A percentile compares a stretch with the other conserved stretches of the same genome.
phyloP scores from a whole-genome alignment of 768 basidiomycete species.

The Lactifluus volemus region DNA sequence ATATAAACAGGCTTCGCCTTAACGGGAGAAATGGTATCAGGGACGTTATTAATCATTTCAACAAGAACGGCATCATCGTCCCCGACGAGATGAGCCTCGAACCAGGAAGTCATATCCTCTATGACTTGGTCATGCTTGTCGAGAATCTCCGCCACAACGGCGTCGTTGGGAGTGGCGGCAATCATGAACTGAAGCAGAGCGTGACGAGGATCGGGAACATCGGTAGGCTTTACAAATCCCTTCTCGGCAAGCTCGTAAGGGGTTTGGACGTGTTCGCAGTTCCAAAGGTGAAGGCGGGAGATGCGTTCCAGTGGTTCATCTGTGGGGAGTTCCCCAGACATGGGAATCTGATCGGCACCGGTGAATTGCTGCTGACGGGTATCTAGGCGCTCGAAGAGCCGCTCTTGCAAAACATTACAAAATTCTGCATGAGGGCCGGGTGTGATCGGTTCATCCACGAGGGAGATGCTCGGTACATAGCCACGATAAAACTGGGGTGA shows the following conservation, averaged over 20 bases:
- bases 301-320: slow-evolving; percentile 28
- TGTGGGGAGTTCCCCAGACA: slow-evolving; percentile 26
- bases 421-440: slow-evolving; percentile 41
- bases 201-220: slow-evolving; percentile 33
- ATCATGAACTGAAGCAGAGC: slow-evolving; percentile 76
- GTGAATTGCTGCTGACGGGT: slow-evolving; percentile 23
- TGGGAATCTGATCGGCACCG: slow-evolving; percentile 27
- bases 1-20: slow-evolving; percentile 73
- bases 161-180: slow-evolving; percentile 51
- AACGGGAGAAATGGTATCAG: slow-evolving; percentile 72
- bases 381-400: slow-evolving; percentile 28
- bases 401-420: slow-evolving; percentile 37
- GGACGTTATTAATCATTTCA: slow-evolving; percentile 51
- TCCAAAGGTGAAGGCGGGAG: slow-evolving; percentile 42
- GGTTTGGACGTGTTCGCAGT: slow-evolving; percentile 44
- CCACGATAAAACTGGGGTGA: slow-evolving; percentile 68
- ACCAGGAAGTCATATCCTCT: slow-evolving; percentile 38
- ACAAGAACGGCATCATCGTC: slow-evolving; percentile 30
- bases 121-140: slow-evolving; percentile 43
- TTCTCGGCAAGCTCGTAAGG: slow-evolving; percentile 30
- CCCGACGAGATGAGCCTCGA: slow-evolving; percentile 39
- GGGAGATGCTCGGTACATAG: slow-evolving; percentile 31
- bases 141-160: slow-evolving; percentile 41
- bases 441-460: slow-evolving; percentile 22
- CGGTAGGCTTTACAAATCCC: background rate